phyloP scores from a whole-genome alignment of 1,139 yeast genomes.

The Pichia sp. region DNA sequence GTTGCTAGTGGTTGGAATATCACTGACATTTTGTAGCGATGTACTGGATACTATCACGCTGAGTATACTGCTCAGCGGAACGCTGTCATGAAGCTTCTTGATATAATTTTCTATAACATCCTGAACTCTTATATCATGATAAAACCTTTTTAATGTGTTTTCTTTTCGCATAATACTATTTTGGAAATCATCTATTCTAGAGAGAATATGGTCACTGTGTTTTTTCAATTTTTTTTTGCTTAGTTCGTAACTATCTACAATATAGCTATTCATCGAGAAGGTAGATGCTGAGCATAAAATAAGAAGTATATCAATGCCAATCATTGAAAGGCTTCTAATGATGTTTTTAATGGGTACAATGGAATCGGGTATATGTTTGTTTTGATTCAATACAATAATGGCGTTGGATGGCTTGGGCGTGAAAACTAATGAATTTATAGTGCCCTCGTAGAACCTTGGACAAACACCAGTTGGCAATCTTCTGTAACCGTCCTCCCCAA shows the following conservation, averaged over 20 bases:
- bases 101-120: background rate
- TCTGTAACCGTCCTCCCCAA: slow-evolving; percentile 14
- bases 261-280: slow-evolving; percentile 18
- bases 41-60: slow-evolving; percentile 28
- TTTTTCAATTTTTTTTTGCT: slow-evolving; percentile 4
- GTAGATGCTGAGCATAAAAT: slow-evolving; percentile 24
- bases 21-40: slow-evolving; percentile 17
- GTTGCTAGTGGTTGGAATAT: slow-evolving; percentile 21
- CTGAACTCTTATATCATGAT: too few species aligned
- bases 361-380: slow-evolving; percentile 21
- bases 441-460: slow-evolving; percentile 30
- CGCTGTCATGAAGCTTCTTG: background rate
- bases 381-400: slow-evolving; percentile 32
- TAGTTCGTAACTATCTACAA: slow-evolving; percentile 15
- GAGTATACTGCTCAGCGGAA: slow-evolving; percentile 17
- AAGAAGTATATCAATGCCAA: slow-evolving; percentile 28
- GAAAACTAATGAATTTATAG: slow-evolving; percentile 24
- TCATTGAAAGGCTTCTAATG: slow-evolving; percentile 30
- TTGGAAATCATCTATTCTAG: slow-evolving; percentile 22
- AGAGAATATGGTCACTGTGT: slow-evolving; percentile 8
- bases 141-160: background rate
- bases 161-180: slow-evolving; percentile 3
- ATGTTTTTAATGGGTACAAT: slow-evolving; percentile 33
- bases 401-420: slow-evolving; percentile 27
- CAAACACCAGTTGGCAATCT: slow-evolving; percentile 26